phyloP scores from a whole-genome alignment of 2,329 filamentous ascomycete genomes.

The Phialophora macrospora region DNA sequence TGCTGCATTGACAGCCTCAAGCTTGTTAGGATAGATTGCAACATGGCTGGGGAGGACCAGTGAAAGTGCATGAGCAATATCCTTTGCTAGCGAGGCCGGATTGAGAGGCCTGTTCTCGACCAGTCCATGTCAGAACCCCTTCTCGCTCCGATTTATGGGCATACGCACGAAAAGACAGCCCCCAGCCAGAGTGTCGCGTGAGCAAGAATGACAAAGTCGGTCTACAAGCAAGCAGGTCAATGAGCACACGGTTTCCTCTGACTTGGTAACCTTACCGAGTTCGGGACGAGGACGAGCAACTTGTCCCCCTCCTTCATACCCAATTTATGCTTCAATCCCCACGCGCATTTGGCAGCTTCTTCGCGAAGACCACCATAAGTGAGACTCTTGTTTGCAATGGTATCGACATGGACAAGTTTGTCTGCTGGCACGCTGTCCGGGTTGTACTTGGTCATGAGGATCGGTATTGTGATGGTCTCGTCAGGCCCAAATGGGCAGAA shows the following conservation, averaged over 20 bases:
- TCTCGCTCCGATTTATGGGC: neutral
- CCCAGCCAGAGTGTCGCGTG: conserved; percentile 42
- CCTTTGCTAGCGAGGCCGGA: conserved; percentile 36
- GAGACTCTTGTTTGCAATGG: conserved; percentile 38
- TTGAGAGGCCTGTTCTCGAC: conserved; percentile 32
- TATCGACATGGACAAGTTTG: conserved; percentile 40
- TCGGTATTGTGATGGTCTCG: conserved; percentile 38
- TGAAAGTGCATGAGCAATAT: conserved; percentile 39
- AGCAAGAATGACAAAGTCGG: conserved; percentile 40
- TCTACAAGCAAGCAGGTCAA: conserved; percentile 16
- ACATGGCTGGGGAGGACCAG: conserved; percentile 39
- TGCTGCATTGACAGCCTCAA: conserved; percentile 34
- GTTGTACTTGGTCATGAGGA: conserved; percentile 41
- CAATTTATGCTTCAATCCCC: conserved; percentile 37
- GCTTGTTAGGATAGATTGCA: conserved; percentile 36
- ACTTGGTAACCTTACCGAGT: conserved; percentile 31
- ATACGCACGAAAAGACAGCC: conserved; percentile 37
- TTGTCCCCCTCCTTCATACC: conserved; percentile 37
- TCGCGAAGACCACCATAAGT: conserved; percentile 41
- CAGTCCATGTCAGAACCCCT: conserved; percentile 11
- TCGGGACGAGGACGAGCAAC: conserved; percentile 39
- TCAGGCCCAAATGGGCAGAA: conserved; percentile 19
- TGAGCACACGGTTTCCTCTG: neutral
- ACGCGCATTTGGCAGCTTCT: conserved; percentile 37
- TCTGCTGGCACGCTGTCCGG: conserved; percentile 38